Percentiles rank a stretch among this genome's conserved stretches.
Conservation (phyloP, 768 basidiomycete genomes). For the Melanogaster broomeanus region DNA sequence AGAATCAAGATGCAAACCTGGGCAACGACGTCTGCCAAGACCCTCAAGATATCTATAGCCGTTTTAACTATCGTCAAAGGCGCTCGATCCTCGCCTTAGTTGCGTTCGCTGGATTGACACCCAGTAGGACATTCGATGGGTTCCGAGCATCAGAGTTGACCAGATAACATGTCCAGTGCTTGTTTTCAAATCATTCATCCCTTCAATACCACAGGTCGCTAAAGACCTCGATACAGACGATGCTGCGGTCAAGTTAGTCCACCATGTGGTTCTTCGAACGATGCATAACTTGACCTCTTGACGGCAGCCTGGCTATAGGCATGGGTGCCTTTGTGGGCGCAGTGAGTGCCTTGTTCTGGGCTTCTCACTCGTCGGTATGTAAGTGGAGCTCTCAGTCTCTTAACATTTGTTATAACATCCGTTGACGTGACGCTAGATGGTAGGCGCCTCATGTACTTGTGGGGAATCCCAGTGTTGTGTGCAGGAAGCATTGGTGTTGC, state of each 20-base stretch:
- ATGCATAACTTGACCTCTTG: background rate
- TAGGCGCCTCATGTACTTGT: slow-evolving; percentile 55
- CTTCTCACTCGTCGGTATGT: slow-evolving; percentile 25
- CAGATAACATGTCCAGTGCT: slow-evolving; percentile 48
- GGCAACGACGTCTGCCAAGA: background rate
- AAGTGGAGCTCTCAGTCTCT: slow-evolving; percentile 24
- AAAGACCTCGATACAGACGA: slow-evolving; percentile 57
- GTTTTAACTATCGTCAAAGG: slow-evolving; percentile 54
- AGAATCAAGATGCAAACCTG: background rate
- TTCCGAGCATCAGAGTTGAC: background rate
- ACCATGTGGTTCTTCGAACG: background rate
- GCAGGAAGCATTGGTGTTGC: slow-evolving; percentile 61
- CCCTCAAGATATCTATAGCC: slow-evolving; percentile 9
- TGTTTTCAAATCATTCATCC: slow-evolving; percentile 65
- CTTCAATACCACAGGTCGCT: slow-evolving; percentile 68
- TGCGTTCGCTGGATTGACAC: slow-evolving; percentile 57
- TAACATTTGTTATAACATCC: slow-evolving; percentile 17
- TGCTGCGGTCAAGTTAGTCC: slow-evolving; percentile 51
- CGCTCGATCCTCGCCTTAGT: slow-evolving; percentile 52
- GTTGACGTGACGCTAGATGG: slow-evolving; percentile 46
- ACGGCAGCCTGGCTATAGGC: slow-evolving; percentile 45
- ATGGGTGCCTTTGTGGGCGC: slow-evolving; percentile 46
- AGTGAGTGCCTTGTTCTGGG: slow-evolving; percentile 46
- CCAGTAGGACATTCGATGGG: slow-evolving; percentile 39
- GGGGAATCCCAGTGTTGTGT: slow-evolving; percentile 55